Percentiles rank a stretch among this genome's conserved stretches.
These are phyloP conservation scores for Aspergillus mulundensis DNA, from an alignment of 495 filamentous ascomycete genomes.

Conservation along the genomic window DNA sequence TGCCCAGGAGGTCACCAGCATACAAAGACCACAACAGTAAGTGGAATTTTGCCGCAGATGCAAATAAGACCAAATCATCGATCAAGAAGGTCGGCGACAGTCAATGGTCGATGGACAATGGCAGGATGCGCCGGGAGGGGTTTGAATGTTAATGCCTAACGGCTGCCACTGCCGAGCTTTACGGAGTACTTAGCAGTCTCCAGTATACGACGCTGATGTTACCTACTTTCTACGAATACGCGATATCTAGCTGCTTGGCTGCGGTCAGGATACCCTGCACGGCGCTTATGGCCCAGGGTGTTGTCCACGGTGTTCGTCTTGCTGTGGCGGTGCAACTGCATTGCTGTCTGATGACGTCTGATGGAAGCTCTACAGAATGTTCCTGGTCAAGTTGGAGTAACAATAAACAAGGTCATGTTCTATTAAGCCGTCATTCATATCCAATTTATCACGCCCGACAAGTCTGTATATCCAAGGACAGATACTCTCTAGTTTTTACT, in stretches of 20 bases:
- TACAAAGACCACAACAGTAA: conserved; percentile 1
- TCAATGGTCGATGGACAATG: neutral
- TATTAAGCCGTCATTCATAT: conserved; percentile 1
- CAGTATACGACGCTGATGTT: neutral
- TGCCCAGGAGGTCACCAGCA: neutral
- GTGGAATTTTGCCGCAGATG: neutral
- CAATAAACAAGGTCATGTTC: neutral
- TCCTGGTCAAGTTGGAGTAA: neutral
- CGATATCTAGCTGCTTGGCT: neutral
- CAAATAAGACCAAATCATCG: neutral
- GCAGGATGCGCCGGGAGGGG: neutral
- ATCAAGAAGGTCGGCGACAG: neutral
- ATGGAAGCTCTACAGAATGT: conserved; percentile 5
- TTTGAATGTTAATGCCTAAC: conserved; percentile 11
- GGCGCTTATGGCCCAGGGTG: neutral
- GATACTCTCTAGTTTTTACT: conserved; percentile 13
- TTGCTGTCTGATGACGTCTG: conserved; percentile 1
- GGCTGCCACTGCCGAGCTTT: neutral
- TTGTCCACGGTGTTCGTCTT: neutral
- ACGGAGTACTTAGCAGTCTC: neutral
- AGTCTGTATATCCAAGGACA: neutral
- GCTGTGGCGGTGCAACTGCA: conserved; percentile 3
- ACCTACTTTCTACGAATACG: neutral
- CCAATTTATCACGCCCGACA: neutral
- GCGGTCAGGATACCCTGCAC: neutral